A percentile compares a stretch with the other conserved stretches of the same genome.
Evolutionary conservation across 2,329 filamentous ascomycete species (phyloP).

Genomic region (Talaromyces sp.): DNA sequence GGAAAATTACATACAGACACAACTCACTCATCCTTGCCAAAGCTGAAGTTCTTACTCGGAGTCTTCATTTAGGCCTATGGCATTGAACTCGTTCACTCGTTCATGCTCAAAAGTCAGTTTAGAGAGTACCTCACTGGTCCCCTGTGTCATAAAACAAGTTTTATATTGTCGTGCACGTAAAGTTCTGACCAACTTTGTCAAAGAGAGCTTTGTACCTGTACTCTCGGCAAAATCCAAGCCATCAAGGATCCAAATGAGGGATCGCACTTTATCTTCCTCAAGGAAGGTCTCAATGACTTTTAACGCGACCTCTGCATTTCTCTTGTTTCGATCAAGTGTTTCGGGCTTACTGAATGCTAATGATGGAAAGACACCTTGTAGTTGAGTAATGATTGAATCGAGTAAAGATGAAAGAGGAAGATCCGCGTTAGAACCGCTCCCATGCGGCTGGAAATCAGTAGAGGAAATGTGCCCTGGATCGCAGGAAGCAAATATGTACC

Average conservation of each 20-base stretch:
- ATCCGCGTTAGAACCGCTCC: not conserved
- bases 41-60: not conserved
- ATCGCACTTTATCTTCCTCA: not conserved
- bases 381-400: not conserved
- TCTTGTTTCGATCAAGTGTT: not conserved
- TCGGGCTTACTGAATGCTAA: not conserved
- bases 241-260: not conserved
- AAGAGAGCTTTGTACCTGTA: not conserved
- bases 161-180: not conserved
- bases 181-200: not conserved
- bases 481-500: not conserved
- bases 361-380: not conserved
- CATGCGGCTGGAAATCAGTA: not conserved
- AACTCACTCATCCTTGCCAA: not conserved
- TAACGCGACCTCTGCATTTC: not conserved
- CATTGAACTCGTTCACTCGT: not conserved
- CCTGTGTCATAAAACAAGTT: not conserved
- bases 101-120: not conserved
- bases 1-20: not conserved
- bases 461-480: not conserved
- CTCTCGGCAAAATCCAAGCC: not conserved
- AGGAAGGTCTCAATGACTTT: not conserved
- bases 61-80: not conserved
- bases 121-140: not conserved
- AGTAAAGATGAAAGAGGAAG: not conserved